Conservation (phyloP, 2,329 filamentous ascomycete genomes). For the Verticillium klebahnii region DNA sequence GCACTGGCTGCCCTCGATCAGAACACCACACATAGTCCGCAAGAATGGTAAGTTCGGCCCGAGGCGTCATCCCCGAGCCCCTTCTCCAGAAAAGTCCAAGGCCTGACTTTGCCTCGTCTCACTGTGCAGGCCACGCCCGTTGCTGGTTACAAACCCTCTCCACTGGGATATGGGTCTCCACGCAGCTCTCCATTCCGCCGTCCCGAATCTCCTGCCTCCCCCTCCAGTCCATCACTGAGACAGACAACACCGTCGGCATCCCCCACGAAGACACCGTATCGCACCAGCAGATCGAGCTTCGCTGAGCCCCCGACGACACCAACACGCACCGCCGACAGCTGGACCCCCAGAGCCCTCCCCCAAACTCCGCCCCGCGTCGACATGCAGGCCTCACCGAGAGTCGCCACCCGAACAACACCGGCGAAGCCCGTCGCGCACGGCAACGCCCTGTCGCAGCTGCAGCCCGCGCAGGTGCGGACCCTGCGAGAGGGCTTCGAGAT, state of each 20-base stretch:
- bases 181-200: slow-evolving; percentile 62
- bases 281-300: slow-evolving; percentile 22
- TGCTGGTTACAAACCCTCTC: slow-evolving; percentile 64
- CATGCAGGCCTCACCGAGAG: slow-evolving; percentile 33
- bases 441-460: slow-evolving; percentile 65
- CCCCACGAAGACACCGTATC: slow-evolving; percentile 41
- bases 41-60: slow-evolving; percentile 4
- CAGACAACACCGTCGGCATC: slow-evolving; percentile 61
- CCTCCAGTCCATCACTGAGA: slow-evolving; percentile 50
- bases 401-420: slow-evolving; percentile 23
- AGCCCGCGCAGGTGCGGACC: slow-evolving; percentile 77
- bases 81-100: background rate
- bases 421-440: slow-evolving; percentile 35
- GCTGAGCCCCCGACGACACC: slow-evolving; percentile 37
- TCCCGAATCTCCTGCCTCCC: slow-evolving; percentile 59
- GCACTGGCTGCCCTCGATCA: background rate
- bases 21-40: background rate
- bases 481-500: slow-evolving; percentile 93
- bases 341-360: slow-evolving; percentile 28
- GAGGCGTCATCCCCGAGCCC: background rate
- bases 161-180: slow-evolving; percentile 65
- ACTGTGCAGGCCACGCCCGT: slow-evolving; percentile 40
- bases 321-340: slow-evolving; percentile 26
- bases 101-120: slow-evolving; percentile 1
- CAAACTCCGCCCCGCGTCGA: slow-evolving; percentile 15